These are phyloP conservation scores for Draba incana DNA, from an alignment of 345 rosid genomes.

Conservation along the genomic window DNA sequence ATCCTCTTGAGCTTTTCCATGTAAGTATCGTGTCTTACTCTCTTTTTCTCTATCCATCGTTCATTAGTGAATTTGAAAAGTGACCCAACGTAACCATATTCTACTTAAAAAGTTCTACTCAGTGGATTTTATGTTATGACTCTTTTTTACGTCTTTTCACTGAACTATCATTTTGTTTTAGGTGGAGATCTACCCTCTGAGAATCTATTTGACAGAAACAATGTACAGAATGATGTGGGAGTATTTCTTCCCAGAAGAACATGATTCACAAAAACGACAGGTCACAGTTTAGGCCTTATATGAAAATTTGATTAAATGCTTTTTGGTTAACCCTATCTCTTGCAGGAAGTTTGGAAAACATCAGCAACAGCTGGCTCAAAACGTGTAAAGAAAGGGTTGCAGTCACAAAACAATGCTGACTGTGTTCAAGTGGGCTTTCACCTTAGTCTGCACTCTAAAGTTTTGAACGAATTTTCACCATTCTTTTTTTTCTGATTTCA, in stretches of 20 bases:
- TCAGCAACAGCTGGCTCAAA: conserved; percentile 82
- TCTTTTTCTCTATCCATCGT: background rate
- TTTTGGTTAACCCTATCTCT: conserved; percentile 21
- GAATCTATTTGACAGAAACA: conserved; percentile 94
- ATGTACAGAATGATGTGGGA: conserved; percentile 99
- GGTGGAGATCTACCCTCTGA: conserved; percentile 97
- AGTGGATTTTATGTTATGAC: conserved; percentile 8
- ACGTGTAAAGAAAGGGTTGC: conserved; percentile 81
- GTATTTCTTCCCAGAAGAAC: conserved; percentile 96
- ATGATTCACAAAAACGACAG: conserved; percentile 96
- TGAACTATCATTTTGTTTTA: conserved; percentile 33
- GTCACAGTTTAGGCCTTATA: conserved; percentile 39
- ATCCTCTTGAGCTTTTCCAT: conserved; percentile 89
- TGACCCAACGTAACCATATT: background rate
- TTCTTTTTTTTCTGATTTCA: no score
- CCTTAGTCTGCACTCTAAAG: conserved; percentile 8
- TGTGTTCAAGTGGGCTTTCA: conserved; percentile 49
- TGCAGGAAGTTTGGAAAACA: conserved; percentile 95
- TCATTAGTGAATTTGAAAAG: background rate
- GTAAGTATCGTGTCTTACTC: conserved; percentile 40
- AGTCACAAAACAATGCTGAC: conserved; percentile 44
- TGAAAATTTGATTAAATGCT: background rate
- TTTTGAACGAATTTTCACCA: background rate
- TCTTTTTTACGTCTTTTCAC: background rate
- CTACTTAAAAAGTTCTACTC: background rate